Evolutionary conservation across 2,329 filamentous ascomycete genomes (phyloP).

Genomic region (Allantophomopsis cytisporea): DNA sequence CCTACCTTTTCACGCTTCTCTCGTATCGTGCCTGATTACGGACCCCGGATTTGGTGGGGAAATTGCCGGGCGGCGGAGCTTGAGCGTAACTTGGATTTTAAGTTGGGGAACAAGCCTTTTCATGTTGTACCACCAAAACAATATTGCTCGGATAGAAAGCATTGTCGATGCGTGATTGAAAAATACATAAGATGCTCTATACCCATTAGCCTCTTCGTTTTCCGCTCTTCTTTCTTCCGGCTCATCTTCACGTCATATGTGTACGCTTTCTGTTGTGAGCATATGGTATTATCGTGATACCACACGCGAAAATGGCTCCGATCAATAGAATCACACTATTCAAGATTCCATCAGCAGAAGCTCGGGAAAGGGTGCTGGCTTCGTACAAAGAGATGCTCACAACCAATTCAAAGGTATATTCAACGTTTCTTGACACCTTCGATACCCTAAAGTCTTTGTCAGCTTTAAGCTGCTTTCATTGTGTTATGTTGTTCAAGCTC

Average conservation of each 20-base stretch:
- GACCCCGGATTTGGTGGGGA: too few relatives aligned
- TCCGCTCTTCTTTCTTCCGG: not conserved
- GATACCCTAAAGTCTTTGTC: not conserved
- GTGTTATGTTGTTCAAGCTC: too few relatives aligned
- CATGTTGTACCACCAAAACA: too few relatives aligned
- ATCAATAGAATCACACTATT: conserved; percentile 38
- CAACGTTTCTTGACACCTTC: not conserved
- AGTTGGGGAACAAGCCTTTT: too few relatives aligned
- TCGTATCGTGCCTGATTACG: too few relatives aligned
- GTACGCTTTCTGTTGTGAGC: not conserved
- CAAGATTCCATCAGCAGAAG: conserved; percentile 31
- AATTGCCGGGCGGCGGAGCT: too few relatives aligned
- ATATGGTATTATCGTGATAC: not conserved
- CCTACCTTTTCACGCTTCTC: too few relatives aligned
- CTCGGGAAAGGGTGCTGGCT: conserved; percentile 28
- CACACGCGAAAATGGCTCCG: conserved; percentile 11
- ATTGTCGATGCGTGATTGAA: too few relatives aligned
- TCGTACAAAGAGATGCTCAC: conserved; percentile 27
- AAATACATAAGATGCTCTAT: not conserved
- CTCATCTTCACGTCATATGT: not conserved
- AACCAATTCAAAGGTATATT: conserved; percentile 29
- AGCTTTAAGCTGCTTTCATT: too few relatives aligned
- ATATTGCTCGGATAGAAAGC: too few relatives aligned
- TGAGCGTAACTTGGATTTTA: too few relatives aligned
- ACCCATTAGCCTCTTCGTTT: not conserved